Conservation (phyloP, 352 stramenopile genomes). For the Ophiocytium majus region DNA sequence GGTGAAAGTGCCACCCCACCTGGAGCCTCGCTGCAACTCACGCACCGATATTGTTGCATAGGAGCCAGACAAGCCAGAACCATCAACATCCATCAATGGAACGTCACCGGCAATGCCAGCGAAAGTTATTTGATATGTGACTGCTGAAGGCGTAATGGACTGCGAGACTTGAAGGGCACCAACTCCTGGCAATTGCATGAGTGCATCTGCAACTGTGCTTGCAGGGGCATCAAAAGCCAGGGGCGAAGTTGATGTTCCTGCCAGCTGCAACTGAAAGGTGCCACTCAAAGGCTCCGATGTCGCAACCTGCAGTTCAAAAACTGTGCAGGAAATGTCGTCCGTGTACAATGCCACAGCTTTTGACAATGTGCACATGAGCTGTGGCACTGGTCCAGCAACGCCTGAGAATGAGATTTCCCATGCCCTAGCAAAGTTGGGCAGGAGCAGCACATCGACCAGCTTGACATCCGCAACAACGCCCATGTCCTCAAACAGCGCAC, state of each 20-base stretch:
- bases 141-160: slow-evolving; percentile 16
- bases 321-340: slow-evolving; percentile 31
- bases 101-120: neutral
- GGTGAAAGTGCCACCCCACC: slow-evolving; percentile 49
- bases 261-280: slow-evolving; percentile 11
- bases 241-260: neutral
- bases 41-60: slow-evolving; percentile 25
- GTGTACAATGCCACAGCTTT: slow-evolving; percentile 37
- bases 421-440: slow-evolving; percentile 31
- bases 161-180: slow-evolving; percentile 20
- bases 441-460: slow-evolving; percentile 3
- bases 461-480: slow-evolving; percentile 5
- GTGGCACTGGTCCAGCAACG: slow-evolving; percentile 33
- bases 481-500: neutral
- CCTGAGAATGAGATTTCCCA: slow-evolving; percentile 46
- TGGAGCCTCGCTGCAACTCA: slow-evolving; percentile 29
- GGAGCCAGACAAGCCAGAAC: slow-evolving; percentile 14
- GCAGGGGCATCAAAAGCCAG: neutral
- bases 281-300: slow-evolving; percentile 17
- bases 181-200: neutral
- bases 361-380: slow-evolving; percentile 28
- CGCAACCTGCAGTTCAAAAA: neutral
- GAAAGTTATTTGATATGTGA: slow-evolving; percentile 11
- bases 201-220: neutral
- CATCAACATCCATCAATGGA: slow-evolving; percentile 25